Base-by-base conservation (phyloP, 805 yeast genomes). In the Jamesozyma lodderae region DNA sequence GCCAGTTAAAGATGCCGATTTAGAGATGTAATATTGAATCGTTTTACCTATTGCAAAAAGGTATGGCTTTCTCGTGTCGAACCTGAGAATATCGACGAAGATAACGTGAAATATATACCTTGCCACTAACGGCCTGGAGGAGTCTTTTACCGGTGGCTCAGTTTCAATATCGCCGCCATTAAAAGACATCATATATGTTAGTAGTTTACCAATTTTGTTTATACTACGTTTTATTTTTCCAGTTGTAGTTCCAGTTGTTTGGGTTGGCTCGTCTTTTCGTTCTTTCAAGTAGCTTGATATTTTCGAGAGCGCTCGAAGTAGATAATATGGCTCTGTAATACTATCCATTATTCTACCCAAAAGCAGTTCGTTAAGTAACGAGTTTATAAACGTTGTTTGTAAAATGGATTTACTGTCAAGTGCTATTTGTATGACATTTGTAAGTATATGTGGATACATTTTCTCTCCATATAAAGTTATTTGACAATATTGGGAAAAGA, bases 1-100 rank as follows among this genome's bases (percentile, higher is more conserved):
- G 6, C 15, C 16, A 14, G 14, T 19, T 10, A 36, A 1, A 10
- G 15, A 18, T 8, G 16, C 13, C 6, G 26, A 26, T 14, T 18
- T 31, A n/a, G 34, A 15, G 18, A 19, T n/a, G 11, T 19, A 38
- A 38, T 2, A 50, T 47, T 10, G 52, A 40, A 8, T 52, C 43
- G 2, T 43, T 24, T 6, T 49, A 48, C 15, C 47, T 40, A 56
- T 10, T 1, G 62, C 49, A 37, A 53, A 62, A 0, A 65, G 41
- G 4, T 51, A 43, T 1, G 71, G 70, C 36, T 60, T 58, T 22
- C 51, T 53, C 27, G 32, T 36, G 4, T 49, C 41, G 19, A 55
- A 35, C 9, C 28, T 40, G 2, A 47, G 33, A 5, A 51, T n/a
- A 34, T 51, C 51, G 15, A 30, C 40, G 23, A 35, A 42, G 15